These are phyloP conservation scores for Allium fistulosum DNA, from an alignment of 106 monocot genomes.

Conservation along the genomic window DNA sequence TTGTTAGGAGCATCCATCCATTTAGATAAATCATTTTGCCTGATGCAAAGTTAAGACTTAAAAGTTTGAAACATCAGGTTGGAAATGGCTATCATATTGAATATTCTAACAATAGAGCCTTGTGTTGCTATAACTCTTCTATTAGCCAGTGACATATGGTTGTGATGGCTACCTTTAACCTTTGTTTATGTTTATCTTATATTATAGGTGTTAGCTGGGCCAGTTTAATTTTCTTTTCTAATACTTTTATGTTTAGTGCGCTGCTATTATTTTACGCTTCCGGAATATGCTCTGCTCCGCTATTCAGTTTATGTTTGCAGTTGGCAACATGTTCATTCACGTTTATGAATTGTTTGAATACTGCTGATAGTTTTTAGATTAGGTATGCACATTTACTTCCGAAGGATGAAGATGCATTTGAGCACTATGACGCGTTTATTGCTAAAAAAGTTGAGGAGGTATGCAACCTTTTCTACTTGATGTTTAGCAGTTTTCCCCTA, in stretches of 20 bases:
- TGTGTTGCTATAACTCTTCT: no score
- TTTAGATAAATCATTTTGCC: no score
- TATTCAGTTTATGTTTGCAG: no score
- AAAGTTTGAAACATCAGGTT: no score
- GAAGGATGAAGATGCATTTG: slow-evolving; percentile 65
- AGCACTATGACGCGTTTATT: slow-evolving; percentile 44
- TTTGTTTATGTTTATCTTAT: neutral
- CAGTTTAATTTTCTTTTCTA: neutral
- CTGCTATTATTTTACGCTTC: no score
- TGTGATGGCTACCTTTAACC: neutral
- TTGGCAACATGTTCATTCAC: neutral
- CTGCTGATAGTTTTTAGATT: slow-evolving; percentile 5
- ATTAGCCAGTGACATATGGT: no score
- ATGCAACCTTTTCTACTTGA: slow-evolving; percentile 1
- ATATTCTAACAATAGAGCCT: no score
- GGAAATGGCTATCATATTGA: no score
- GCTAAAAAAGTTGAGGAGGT: slow-evolving; percentile 64
- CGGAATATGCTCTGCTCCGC: no score
- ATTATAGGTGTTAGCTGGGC: neutral
- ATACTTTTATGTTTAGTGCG: neutral
- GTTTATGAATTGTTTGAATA: neutral
- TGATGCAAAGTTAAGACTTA: no score
- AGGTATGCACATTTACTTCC: slow-evolving; percentile 78
- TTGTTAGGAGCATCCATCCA: no score
- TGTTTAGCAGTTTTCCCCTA: neutral